Percentiles rank a stretch among this genome's conserved stretches.
phyloP scores from a whole-genome alignment of 768 basidiomycete species.

The Brasilioporus rufonigricans region DNA sequence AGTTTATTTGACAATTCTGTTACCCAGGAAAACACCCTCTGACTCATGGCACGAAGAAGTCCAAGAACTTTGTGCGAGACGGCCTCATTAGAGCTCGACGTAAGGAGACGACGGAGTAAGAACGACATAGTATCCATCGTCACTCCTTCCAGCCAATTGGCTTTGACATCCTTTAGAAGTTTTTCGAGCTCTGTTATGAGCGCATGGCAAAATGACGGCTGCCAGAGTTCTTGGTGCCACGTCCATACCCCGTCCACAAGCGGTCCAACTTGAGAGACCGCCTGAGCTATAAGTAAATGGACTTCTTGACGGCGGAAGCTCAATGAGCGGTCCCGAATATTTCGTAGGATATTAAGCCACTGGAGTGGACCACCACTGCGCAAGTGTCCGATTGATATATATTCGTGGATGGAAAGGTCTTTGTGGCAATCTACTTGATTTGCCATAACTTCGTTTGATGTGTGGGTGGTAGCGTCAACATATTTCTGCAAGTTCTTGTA shows the following conservation, averaged over 20 bases:
- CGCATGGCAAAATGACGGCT: slow-evolving; percentile 13
- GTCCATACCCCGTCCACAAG: slow-evolving; percentile 11
- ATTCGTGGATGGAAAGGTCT: slow-evolving; percentile 45
- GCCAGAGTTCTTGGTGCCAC: slow-evolving; percentile 42
- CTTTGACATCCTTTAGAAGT: slow-evolving; percentile 35
- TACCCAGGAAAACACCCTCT: slow-evolving; percentile 37
- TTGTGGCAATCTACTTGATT: slow-evolving; percentile 40
- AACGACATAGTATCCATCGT: slow-evolving; percentile 34
- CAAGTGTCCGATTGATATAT: slow-evolving; percentile 42
- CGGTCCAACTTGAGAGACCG: slow-evolving; percentile 43
- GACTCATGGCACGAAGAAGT: slow-evolving; percentile 34
- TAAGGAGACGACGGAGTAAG: slow-evolving; percentile 37
- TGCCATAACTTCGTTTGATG: slow-evolving; percentile 44
- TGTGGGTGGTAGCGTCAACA: slow-evolving; percentile 35
- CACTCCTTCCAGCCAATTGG: slow-evolving; percentile 40
- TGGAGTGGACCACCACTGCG: slow-evolving; percentile 36
- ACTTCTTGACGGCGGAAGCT: slow-evolving; percentile 41
- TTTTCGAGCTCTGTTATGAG: slow-evolving; percentile 37
- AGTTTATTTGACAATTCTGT: slow-evolving; percentile 29
- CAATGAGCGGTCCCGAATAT: slow-evolving; percentile 39
- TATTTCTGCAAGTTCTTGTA: slow-evolving; percentile 40
- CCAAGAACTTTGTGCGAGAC: slow-evolving; percentile 17
- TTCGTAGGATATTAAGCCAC: slow-evolving; percentile 38
- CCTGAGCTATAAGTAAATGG: slow-evolving; percentile 42
- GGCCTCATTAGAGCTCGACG: slow-evolving; percentile 12